These are phyloP conservation scores for Thinopyrum elongatum DNA, from an alignment of 176 grass and related monocot genomes.

Conservation along the genomic window DNA sequence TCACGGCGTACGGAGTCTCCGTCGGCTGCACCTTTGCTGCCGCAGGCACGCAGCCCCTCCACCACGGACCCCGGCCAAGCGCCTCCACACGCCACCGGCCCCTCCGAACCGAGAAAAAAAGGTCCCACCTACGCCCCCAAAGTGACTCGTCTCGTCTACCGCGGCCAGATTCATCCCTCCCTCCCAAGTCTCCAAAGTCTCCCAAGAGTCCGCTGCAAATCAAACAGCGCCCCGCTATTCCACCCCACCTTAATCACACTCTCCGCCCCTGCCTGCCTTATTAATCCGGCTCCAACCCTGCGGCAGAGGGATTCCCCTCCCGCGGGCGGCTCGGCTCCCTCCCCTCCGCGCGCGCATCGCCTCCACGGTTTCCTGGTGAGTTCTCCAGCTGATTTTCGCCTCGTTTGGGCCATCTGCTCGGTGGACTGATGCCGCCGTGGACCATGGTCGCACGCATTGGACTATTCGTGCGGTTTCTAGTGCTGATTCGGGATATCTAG, in stretches of 20 bases:
- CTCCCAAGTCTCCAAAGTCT: neutral
- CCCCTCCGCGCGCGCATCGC: neutral
- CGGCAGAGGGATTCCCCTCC: too few relatives aligned
- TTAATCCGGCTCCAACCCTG: neutral
- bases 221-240: too few relatives aligned
- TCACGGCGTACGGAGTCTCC: neutral
- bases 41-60: neutral
- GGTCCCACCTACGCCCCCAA: neutral
- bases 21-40: neutral
- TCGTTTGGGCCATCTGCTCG: neutral
- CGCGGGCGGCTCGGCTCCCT: neutral
- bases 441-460: slow-evolving; percentile 12
- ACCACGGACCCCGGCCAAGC: neutral
- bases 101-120: neutral
- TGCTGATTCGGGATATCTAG: neutral
- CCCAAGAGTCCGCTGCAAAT: too few relatives aligned
- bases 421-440: neutral
- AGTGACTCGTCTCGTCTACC: neutral
- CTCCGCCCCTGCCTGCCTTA: neutral
- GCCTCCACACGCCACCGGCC: neutral
- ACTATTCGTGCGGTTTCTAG: neutral
- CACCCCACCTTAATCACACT: neutral
- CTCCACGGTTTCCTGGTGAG: neutral
- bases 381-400: neutral
- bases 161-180: slow-evolving; percentile 15